These are phyloP conservation scores for Phragmites australis DNA, from an alignment of 176 grass and related monocot genomes.

Conservation along the genomic window DNA sequence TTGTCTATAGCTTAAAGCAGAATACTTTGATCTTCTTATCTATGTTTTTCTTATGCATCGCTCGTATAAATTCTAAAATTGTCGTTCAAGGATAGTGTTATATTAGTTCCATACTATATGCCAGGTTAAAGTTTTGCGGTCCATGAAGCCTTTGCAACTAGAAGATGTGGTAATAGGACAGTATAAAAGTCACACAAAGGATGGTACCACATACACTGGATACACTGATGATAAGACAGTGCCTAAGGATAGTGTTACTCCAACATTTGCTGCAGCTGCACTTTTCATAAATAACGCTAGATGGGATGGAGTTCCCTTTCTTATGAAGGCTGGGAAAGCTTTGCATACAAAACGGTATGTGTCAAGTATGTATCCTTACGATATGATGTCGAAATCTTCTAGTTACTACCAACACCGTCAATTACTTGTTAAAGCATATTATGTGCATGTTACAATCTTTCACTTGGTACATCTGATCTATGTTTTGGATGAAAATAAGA, in stretches of 20 bases:
- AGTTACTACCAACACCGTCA: background rate
- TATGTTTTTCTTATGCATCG: background rate
- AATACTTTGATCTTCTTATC: background rate
- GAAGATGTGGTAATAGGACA: constrained; percentile 87
- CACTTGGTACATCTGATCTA: background rate
- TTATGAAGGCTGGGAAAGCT: constrained; percentile 96
- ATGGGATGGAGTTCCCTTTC: constrained; percentile 98
- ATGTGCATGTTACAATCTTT: background rate
- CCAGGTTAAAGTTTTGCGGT: constrained; percentile 90
- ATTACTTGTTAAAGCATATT: constrained; percentile 16
- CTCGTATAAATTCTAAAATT: background rate
- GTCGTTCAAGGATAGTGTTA: background rate
- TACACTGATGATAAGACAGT: constrained; percentile 93
- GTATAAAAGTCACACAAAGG: constrained; percentile 81
- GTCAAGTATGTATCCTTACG: background rate
- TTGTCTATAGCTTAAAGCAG: background rate
- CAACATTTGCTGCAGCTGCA: constrained; percentile 84
- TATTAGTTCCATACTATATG: constrained; percentile 25
- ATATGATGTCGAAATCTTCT: background rate
- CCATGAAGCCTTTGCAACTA: constrained; percentile 81
- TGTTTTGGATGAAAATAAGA: background rate
- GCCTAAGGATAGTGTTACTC: constrained; percentile 72
- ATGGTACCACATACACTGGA: constrained; percentile 64
- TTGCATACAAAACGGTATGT: constrained; percentile 75
- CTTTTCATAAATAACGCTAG: constrained; percentile 93